Percentiles rank a stretch among this genome's conserved stretches.
These are phyloP conservation scores for Elongisporangium anandrum DNA, from an alignment of 352 stramenopile species.

Conservation along the genomic window DNA sequence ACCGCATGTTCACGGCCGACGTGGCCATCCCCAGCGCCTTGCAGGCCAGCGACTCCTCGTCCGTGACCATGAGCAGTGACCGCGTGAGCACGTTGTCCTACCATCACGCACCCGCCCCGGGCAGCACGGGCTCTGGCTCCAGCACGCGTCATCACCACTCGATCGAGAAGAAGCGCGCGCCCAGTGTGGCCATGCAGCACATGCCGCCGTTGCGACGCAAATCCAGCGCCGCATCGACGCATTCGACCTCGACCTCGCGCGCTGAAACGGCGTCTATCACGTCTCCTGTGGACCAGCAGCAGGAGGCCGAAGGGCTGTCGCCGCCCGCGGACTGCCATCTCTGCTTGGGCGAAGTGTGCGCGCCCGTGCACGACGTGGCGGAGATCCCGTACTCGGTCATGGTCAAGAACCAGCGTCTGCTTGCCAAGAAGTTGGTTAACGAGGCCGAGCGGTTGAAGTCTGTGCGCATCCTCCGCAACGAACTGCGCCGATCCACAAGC, in stretches of 20 bases:
- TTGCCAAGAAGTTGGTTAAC: slow-evolving; percentile 62
- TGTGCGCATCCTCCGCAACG: slow-evolving; percentile 41
- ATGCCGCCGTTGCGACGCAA: slow-evolving; percentile 36
- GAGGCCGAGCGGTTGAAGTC: slow-evolving; percentile 62
- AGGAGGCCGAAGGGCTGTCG: slow-evolving; percentile 10
- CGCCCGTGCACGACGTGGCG: slow-evolving; percentile 54
- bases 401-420: slow-evolving; percentile 51
- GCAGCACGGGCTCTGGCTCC: slow-evolving; percentile 7
- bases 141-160: slow-evolving; percentile 3
- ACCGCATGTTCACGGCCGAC: slow-evolving; percentile 69
- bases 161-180: slow-evolving; percentile 27
- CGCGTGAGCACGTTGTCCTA: slow-evolving; percentile 47
- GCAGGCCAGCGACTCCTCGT: slow-evolving; percentile 1
- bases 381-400: slow-evolving; percentile 65
- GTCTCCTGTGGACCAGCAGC: slow-evolving; percentile 10
- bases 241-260: slow-evolving; percentile 16
- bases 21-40: slow-evolving; percentile 12
- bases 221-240: slow-evolving; percentile 42
- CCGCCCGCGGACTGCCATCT: slow-evolving; percentile 34
- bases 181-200: slow-evolving; percentile 26
- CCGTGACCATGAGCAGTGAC: slow-evolving; percentile 20
- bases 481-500: slow-evolving; percentile 31
- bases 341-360: slow-evolving; percentile 70
- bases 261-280: slow-evolving; percentile 9
- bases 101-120: slow-evolving; percentile 17